These are phyloP conservation scores for Hypoxylon cercidicola DNA, from an alignment of 495 filamentous ascomycete species.

Conservation along the genomic window DNA sequence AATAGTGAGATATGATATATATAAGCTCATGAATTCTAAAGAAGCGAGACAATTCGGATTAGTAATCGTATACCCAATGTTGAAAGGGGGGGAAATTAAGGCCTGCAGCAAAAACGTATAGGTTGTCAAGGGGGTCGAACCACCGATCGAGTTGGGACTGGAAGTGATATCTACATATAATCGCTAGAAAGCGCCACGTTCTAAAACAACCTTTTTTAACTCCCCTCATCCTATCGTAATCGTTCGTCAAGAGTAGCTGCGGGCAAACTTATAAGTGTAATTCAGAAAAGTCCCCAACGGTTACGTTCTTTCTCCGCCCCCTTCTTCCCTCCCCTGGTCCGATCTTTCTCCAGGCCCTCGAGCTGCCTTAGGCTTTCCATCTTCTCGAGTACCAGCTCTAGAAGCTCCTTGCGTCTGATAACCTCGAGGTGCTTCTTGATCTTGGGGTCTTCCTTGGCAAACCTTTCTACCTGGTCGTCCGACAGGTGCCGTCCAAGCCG, in stretches of 20 bases:
- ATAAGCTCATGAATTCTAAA: neutral
- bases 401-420: slow-evolving; percentile 87
- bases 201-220: slow-evolving; percentile 34
- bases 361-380: slow-evolving; percentile 87
- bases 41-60: neutral
- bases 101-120: slow-evolving; percentile 28
- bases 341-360: slow-evolving; percentile 60
- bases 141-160: slow-evolving; percentile 27
- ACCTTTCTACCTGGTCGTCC: slow-evolving; percentile 81
- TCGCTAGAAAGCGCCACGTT: slow-evolving; percentile 12
- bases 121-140: slow-evolving; percentile 17
- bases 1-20: neutral
- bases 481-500: slow-evolving; percentile 85
- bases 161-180: slow-evolving; percentile 31
- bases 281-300: slow-evolving; percentile 50
- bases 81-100: slow-evolving; percentile 20
- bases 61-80: neutral
- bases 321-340: slow-evolving; percentile 29
- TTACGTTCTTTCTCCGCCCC: slow-evolving; percentile 43
- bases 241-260: slow-evolving; percentile 30
- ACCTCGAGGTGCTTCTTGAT: slow-evolving; percentile 89
- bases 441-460: slow-evolving; percentile 91
- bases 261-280: neutral
- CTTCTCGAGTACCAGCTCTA: slow-evolving; percentile 92
- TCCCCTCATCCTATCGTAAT: slow-evolving; percentile 31